phyloP scores from a whole-genome alignment of 1,284 basidiomycete genomes.

The Papiliotrema terrestris region DNA sequence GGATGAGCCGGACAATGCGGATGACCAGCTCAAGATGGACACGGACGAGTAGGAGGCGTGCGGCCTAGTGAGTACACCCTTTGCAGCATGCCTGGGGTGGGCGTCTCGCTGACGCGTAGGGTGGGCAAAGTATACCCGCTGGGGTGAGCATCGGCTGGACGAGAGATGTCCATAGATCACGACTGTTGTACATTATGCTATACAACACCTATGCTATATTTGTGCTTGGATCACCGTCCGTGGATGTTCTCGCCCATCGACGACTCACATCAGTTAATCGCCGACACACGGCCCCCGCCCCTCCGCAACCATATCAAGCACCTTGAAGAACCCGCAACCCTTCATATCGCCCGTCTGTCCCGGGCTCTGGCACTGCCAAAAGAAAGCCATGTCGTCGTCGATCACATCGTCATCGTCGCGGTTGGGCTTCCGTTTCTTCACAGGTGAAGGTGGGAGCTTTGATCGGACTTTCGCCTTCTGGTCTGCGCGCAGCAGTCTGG shows the following conservation, averaged over 20 bases:
- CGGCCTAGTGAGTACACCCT: not conserved
- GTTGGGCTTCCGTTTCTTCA: not conserved
- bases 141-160: not conserved
- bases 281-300: conserved; percentile 54
- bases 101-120: too few relatives aligned
- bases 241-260: not conserved
- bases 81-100: not conserved
- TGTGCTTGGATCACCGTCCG: too few relatives aligned
- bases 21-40: conserved; percentile 16
- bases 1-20: conserved; percentile 39
- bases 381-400: conserved; percentile 58
- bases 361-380: conserved; percentile 82
- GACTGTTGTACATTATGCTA: not conserved
- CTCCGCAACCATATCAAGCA: conserved; percentile 72
- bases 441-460: conserved; percentile 7
- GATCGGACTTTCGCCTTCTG: conserved; percentile 47
- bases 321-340: conserved; percentile 74
- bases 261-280: conserved; percentile 7
- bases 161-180: not conserved
- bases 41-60: conserved; percentile 2
- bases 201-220: not conserved
- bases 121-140: too few relatives aligned
- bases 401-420: conserved; percentile 8
- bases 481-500: conserved; percentile 47
- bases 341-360: conserved; percentile 74